These are phyloP conservation scores for Mucor indicus DNA, from an alignment of 371 early-diverging fungal genomes.

Conservation along the genomic window DNA sequence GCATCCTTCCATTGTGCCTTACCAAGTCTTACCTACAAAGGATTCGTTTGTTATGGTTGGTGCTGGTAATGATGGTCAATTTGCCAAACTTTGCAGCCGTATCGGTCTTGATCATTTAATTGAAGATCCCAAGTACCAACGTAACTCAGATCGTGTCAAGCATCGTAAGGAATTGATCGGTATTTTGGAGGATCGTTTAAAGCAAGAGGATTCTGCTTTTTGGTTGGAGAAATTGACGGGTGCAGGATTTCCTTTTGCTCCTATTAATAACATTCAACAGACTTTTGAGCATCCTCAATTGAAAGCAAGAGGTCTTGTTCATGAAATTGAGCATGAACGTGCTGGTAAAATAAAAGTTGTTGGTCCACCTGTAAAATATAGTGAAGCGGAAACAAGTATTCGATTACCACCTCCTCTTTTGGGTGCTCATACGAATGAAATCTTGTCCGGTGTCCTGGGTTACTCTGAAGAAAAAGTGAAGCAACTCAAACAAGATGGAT, in stretches of 20 bases:
- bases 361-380: constrained; percentile 81
- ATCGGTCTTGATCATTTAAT: constrained; percentile 52
- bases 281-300: constrained; percentile 91
- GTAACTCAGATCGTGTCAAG: constrained; percentile 71
- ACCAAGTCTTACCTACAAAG: constrained; percentile 82
- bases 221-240: constrained; percentile 69
- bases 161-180: constrained; percentile 65
- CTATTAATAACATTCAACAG: constrained; percentile 81
- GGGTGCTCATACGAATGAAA: constrained; percentile 83
- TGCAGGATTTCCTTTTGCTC: constrained; percentile 78
- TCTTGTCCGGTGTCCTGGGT: constrained; percentile 59
- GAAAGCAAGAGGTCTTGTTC: constrained; percentile 71
- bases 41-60: constrained; percentile 86
- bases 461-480: constrained; percentile 52
- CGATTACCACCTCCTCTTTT: constrained; percentile 81
- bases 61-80: constrained; percentile 87
- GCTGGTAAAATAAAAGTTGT: constrained; percentile 78
- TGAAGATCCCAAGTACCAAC: constrained; percentile 50
- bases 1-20: constrained; percentile 91
- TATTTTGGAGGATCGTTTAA: constrained; percentile 51
- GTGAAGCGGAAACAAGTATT: constrained; percentile 61
- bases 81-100: constrained; percentile 57
- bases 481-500: constrained; percentile 27
- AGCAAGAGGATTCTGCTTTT: constrained; percentile 45
- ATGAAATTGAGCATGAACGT: constrained; percentile 77